These are phyloP conservation scores for Fusarium tricinctum DNA, from an alignment of 2,329 filamentous ascomycete genomes.

Conservation along the genomic window DNA sequence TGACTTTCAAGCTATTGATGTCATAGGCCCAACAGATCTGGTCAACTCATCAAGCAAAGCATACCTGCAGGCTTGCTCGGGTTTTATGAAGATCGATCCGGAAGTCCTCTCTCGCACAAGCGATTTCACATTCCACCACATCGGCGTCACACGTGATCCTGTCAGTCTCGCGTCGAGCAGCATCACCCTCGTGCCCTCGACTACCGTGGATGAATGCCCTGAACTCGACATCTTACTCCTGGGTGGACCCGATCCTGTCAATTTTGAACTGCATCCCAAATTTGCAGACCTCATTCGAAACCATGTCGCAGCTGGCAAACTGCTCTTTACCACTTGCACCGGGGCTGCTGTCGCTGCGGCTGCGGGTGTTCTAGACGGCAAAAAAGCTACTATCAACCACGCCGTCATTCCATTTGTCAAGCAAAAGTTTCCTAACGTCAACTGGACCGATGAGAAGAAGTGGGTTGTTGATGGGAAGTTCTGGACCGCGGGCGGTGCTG, in stretches of 20 bases:
- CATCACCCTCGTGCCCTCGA: constrained; percentile 49
- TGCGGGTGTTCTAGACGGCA: constrained; percentile 59
- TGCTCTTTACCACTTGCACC: constrained; percentile 57
- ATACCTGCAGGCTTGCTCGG: constrained; percentile 24
- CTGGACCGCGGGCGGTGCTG: constrained; percentile 62
- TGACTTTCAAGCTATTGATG: constrained; percentile 54
- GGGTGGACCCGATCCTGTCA: constrained; percentile 50
- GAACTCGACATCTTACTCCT: constrained; percentile 57
- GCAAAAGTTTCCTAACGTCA: constrained; percentile 56
- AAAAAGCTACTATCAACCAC: constrained; percentile 60
- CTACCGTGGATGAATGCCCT: constrained; percentile 54
- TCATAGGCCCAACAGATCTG: constrained; percentile 52
- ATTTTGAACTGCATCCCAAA: constrained; percentile 50
- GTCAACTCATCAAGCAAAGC: constrained; percentile 47
- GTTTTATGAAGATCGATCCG: constrained; percentile 36
- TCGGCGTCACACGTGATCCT: constrained; percentile 52
- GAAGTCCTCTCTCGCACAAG: constrained; percentile 45
- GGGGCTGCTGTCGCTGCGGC: constrained; percentile 52
- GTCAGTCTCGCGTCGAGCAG: constrained; percentile 31
- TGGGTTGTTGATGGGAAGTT: constrained; percentile 62
- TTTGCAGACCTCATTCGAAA: constrained; percentile 52
- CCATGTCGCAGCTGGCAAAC: constrained; percentile 55
- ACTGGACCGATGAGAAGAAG: constrained; percentile 60
- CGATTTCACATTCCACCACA: constrained; percentile 54
- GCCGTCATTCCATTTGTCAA: constrained; percentile 49